Base-by-base conservation (phyloP, 75 land plant species). In the Pinus albicaulis region DNA sequence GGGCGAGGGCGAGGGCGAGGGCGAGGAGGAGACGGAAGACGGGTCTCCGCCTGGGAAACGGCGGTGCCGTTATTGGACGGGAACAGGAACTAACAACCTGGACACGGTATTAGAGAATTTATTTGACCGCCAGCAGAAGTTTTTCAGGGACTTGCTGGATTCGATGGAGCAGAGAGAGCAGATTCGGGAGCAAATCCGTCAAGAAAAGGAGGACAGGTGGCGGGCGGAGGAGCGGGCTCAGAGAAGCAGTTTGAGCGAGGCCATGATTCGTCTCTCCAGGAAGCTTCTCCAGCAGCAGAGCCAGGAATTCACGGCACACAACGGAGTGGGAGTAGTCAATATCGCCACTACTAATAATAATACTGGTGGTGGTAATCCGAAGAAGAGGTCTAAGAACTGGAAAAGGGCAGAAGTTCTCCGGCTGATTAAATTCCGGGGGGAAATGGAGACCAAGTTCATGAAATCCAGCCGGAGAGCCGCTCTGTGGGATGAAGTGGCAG, bases 331-430 rank as follows among this genome's bases (percentile, higher is more conserved):
- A 4, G 23, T 22, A 48, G 53, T 10, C 53, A 10, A 10, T 48
- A 10, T 48, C 12, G 11, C 53, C 10, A 48, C 10, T 48, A 48
- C 10, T 8, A 44, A 44, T 44, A 48, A 48, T 48, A 48, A 48
- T 48, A 48, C 24, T 8, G 71, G 17, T 11, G 28, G 38, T 16
- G 57, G 69, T 20, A 74, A 24, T 55, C 41, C 52, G 48, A 81
- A 80, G 76, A 80, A 62, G 53, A 25, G 84, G 63, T 78, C 80
- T 53, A 86, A 86, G 76, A 82, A 82, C 25, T 82, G 84, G 84
- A 82, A 80, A 55, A 26, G 84, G 58, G 41, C 83, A 23, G 84
- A 82, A 57, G 84, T 82, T 25, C 24, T 73, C 69, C 20, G 75
- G 68, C 60, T 82, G 70, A 82, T 82, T 15, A 74, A 57, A 31